Evolutionary conservation across 768 basidiomycete species (phyloP).

Genomic region (Leucosporidium creatinivorum): DNA sequence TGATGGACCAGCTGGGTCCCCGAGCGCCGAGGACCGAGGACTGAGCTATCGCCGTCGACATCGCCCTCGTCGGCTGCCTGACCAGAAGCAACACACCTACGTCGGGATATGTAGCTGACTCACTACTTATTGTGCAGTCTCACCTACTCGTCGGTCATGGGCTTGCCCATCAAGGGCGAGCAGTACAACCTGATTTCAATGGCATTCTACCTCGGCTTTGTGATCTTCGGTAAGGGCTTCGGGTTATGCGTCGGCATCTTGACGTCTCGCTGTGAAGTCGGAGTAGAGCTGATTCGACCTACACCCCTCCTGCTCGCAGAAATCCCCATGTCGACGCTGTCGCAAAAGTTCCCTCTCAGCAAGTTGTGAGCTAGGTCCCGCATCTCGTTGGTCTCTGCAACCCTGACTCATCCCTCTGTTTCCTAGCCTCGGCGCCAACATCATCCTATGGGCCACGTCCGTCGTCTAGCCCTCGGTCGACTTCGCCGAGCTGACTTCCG

Average conservation of each 20-base stretch:
- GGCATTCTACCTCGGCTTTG: slow-evolving; percentile 56
- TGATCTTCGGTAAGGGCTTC: neutral
- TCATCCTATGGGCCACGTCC: slow-evolving; percentile 50
- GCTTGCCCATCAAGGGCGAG: slow-evolving; percentile 54
- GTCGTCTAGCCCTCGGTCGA: neutral
- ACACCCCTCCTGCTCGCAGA: slow-evolving; percentile 49
- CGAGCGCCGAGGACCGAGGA: too few relatives aligned
- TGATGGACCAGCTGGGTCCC: too few relatives aligned
- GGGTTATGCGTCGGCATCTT: too few relatives aligned
- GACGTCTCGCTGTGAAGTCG: too few relatives aligned
- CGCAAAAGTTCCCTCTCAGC: slow-evolving; percentile 51
- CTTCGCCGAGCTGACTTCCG: too few relatives aligned
- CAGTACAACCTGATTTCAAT: slow-evolving; percentile 55
- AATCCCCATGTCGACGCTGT: slow-evolving; percentile 56
- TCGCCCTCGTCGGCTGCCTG: too few relatives aligned
- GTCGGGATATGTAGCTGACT: too few relatives aligned
- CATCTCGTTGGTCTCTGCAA: neutral
- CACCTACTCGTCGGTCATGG: slow-evolving; percentile 51
- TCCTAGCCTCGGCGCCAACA: slow-evolving; percentile 49
- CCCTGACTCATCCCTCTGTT: neutral
- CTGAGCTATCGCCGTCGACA: too few relatives aligned
- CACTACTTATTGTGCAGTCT: neutral
- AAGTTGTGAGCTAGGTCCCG: slow-evolving; percentile 4
- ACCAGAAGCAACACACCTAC: too few relatives aligned
- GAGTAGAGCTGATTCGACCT: too few relatives aligned